phyloP scores from a whole-genome alignment of 179 eudicot species.

The Camellia oleifera region DNA sequence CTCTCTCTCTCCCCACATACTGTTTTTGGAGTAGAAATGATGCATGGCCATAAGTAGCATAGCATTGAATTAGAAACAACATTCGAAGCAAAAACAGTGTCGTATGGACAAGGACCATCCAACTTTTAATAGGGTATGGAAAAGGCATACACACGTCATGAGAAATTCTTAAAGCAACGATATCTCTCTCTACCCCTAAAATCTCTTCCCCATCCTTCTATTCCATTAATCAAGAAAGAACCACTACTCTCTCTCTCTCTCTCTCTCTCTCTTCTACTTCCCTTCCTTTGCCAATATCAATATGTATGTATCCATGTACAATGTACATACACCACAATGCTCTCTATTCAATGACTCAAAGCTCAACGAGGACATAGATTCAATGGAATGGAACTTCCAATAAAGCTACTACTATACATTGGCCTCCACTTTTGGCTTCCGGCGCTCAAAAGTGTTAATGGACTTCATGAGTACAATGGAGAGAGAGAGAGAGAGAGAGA shows the following conservation, averaged over 20 bases:
- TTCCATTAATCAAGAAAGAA: neutral
- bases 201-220: constrained; percentile 10
- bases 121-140: constrained; percentile 6
- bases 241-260: no score
- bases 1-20: neutral
- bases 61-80: constrained; percentile 9
- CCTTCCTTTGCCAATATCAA: no score
- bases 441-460: neutral
- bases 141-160: neutral
- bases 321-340: no score
- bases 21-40: neutral
- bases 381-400: neutral
- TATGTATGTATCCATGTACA: no score
- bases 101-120: constrained; percentile 17
- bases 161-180: constrained; percentile 8
- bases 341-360: neutral
- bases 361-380: neutral
- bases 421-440: neutral
- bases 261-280: no score
- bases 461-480: neutral
- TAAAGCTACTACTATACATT: neutral
- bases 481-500: neutral
- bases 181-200: constrained; percentile 1
- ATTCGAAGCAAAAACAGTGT: constrained; percentile 15
- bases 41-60: constrained; percentile 19